A percentile compares a stretch with the other conserved stretches of the same genome.
phyloP scores from a whole-genome alignment of 371 early-diverging fungal species.

The Mucor racemosus region DNA sequence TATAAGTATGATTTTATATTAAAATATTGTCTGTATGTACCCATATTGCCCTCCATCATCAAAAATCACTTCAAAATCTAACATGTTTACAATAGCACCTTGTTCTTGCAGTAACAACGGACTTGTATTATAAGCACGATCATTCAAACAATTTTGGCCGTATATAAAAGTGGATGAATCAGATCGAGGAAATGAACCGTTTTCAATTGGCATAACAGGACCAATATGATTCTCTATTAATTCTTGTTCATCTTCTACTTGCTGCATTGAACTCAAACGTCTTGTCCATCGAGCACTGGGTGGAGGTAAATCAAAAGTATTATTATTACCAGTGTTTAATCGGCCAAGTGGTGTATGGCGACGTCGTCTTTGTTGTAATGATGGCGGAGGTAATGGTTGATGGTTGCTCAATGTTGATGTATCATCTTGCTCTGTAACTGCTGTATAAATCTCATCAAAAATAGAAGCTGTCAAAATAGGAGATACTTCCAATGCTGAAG shows the following conservation, averaged over 20 bases:
- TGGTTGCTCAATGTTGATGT: not conserved
- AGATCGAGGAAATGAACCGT: not conserved
- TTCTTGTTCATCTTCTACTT: not conserved
- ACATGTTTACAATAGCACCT: not conserved
- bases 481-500: constrained; percentile 17
- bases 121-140: constrained; percentile 5
- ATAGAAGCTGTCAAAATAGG: constrained; percentile 14
- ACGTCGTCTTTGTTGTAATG: not conserved
- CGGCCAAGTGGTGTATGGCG: not conserved
- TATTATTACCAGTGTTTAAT: not conserved
- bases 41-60: constrained; percentile 29
- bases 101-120: not conserved
- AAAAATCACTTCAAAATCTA: constrained; percentile 16
- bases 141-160: constrained; percentile 14
- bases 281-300: constrained; percentile 18
- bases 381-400: not conserved
- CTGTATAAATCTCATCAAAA: constrained; percentile 7
- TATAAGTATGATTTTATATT: not conserved
- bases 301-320: not conserved
- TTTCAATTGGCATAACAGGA: not conserved
- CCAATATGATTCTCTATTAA: constrained; percentile 2
- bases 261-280: not conserved
- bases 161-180: not conserved
- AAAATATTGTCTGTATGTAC: not conserved
- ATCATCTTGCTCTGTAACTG: not conserved